phyloP scores from a whole-genome alignment of 805 yeast species.

The Wickerhamiella vanderwaltii region DNA sequence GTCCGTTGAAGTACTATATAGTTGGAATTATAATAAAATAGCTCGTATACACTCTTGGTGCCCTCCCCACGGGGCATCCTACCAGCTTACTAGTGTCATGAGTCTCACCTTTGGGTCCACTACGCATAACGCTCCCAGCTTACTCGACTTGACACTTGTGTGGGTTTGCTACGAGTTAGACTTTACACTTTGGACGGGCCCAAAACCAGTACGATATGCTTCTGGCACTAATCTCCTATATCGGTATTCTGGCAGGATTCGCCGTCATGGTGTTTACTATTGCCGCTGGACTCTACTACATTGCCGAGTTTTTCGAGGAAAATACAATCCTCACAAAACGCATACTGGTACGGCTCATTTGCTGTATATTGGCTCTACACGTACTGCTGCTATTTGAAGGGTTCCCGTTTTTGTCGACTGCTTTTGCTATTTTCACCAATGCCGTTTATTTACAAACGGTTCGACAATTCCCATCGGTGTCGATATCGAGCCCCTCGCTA shows the following conservation, averaged over 20 bases:
- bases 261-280: slow-evolving; percentile 45
- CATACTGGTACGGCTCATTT: slow-evolving; percentile 51
- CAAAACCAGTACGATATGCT: no score
- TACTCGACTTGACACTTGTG: no score
- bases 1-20: no score
- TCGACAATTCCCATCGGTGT: slow-evolving; percentile 70
- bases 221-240: slow-evolving; percentile 43
- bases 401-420: slow-evolving; percentile 57
- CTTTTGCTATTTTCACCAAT: slow-evolving; percentile 61
- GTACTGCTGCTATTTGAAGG: slow-evolving; percentile 58
- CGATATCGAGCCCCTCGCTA: slow-evolving; percentile 59
- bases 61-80: no score
- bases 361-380: slow-evolving; percentile 43
- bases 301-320: slow-evolving; percentile 88
- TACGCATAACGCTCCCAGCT: no score
- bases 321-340: slow-evolving; percentile 76
- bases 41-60: no score
- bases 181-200: no score
- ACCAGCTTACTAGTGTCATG: no score
- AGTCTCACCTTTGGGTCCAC: no score
- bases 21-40: no score
- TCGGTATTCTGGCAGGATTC: slow-evolving; percentile 53
- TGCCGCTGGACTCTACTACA: slow-evolving; percentile 84
- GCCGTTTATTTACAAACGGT: slow-evolving; percentile 66
- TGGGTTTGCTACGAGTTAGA: no score